A percentile compares a stretch with the other conserved stretches of the same genome.
These are phyloP conservation scores for Phanerodontia chrysosporium DNA, from an alignment of 768 basidiomycete genomes.

Conservation along the genomic window DNA sequence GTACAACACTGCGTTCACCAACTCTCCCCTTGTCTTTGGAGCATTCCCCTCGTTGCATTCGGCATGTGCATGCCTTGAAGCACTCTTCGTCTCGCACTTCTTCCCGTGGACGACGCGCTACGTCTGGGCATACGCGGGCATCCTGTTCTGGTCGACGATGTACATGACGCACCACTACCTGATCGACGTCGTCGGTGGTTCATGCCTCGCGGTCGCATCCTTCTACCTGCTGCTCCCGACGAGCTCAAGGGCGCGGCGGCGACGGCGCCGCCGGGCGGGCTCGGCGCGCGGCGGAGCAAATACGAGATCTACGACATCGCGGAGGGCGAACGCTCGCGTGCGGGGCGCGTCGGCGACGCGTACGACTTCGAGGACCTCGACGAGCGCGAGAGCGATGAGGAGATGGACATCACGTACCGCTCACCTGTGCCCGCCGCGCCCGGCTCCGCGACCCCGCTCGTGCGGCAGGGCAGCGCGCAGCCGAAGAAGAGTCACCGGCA, in stretches of 20 bases:
- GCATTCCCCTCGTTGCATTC: slow-evolving; percentile 95
- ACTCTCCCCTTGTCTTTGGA: slow-evolving; percentile 92
- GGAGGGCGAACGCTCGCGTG: slow-evolving; percentile 38
- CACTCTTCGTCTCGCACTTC: slow-evolving; percentile 91
- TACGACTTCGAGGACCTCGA: slow-evolving; percentile 52
- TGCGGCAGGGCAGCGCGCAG: slow-evolving; percentile 25
- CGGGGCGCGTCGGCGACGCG: slow-evolving; percentile 33
- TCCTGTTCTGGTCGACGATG: slow-evolving; percentile 98
- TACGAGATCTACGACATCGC: slow-evolving; percentile 80
- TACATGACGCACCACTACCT: slow-evolving; percentile 98
- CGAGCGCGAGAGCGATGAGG: slow-evolving; percentile 51
- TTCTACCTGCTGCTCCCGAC: slow-evolving; percentile 87
- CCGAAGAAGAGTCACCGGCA: slow-evolving; percentile 57
- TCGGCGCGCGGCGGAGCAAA: slow-evolving; percentile 43
- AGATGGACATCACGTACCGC: slow-evolving; percentile 65
- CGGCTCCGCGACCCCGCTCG: slow-evolving; percentile 32
- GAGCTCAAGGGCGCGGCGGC: slow-evolving; percentile 60
- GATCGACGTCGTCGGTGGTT: slow-evolving; percentile 94
- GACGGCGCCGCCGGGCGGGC: slow-evolving; percentile 45
- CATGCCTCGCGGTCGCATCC: slow-evolving; percentile 79
- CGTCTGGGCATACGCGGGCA: slow-evolving; percentile 78
- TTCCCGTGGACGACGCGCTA: slow-evolving; percentile 70
- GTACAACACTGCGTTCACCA: slow-evolving; percentile 79
- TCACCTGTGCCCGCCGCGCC: slow-evolving; percentile 46
- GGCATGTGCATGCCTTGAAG: slow-evolving; percentile 86